A percentile compares a stretch with the other conserved stretches of the same genome.
These are phyloP conservation scores for Fusarium begoniae DNA, from an alignment of 2,329 filamentous ascomycete species.

Conservation along the genomic window DNA sequence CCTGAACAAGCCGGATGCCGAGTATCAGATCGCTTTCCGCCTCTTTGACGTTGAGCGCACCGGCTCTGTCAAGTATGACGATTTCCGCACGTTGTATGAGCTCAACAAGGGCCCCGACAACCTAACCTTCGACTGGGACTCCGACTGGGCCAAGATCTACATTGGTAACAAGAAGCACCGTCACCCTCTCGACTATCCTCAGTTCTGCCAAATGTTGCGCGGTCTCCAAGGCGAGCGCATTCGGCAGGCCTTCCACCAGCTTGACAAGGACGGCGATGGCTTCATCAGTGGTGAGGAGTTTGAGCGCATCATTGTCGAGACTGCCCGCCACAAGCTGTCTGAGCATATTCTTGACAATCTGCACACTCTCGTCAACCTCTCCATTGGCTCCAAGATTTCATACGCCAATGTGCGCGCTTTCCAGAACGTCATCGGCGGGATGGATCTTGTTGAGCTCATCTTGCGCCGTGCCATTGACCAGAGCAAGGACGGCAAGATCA, in stretches of 20 bases:
- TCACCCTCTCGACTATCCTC: conserved; percentile 91
- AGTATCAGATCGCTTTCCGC: conserved; percentile 98
- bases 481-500: conserved; percentile 91
- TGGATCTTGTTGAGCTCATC: conserved; percentile 96
- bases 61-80: conserved; percentile 88
- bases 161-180: conserved; percentile 87
- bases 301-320: conserved; percentile 94
- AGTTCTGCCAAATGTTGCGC: conserved; percentile 98
- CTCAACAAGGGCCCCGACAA: conserved; percentile 85
- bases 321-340: conserved; percentile 93
- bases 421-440: conserved; percentile 96
- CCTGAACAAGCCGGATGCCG: conserved; percentile 91
- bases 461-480: conserved; percentile 86
- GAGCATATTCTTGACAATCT: conserved; percentile 94
- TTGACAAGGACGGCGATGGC: conserved; percentile 91
- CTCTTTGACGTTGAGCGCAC: conserved; percentile 89
- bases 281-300: conserved; percentile 97
- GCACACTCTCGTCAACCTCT: conserved; percentile 93
- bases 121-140: conserved; percentile 96
- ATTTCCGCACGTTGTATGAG: conserved; percentile 86
- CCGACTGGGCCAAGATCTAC: conserved; percentile 95
- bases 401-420: conserved; percentile 98
- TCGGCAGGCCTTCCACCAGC: conserved; percentile 90
- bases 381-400: conserved; percentile 89
- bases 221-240: conserved; percentile 96